phyloP scores from a whole-genome alignment of 805 yeast species.

The Zygosaccharomyces rouxii region DNA sequence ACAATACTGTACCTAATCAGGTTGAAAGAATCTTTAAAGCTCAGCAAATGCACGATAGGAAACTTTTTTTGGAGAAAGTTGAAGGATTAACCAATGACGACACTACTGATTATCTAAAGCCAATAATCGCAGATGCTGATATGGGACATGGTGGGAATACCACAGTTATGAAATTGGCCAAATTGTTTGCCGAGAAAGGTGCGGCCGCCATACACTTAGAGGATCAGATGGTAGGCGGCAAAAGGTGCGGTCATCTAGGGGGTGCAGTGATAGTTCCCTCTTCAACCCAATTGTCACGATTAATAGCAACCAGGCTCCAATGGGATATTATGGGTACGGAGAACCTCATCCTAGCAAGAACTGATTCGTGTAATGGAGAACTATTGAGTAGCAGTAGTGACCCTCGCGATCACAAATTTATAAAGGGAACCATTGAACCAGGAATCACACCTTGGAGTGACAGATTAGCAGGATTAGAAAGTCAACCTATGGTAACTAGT shows the following conservation, averaged over 20 bases:
- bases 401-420: constrained; percentile 52
- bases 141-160: constrained; percentile 64
- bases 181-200: constrained; percentile 61
- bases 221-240: constrained; percentile 62
- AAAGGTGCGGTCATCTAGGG: constrained; percentile 59
- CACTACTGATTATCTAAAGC: constrained; percentile 49
- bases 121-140: constrained; percentile 64
- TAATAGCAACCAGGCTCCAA: constrained; percentile 55
- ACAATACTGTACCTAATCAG: constrained; percentile 65
- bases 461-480: constrained; percentile 41
- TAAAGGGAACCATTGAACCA: constrained; percentile 42
- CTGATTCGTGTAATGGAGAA: constrained; percentile 54
- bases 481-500: constrained; percentile 38
- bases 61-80: constrained; percentile 39
- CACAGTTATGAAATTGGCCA: constrained; percentile 61
- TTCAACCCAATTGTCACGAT: constrained; percentile 49
- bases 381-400: constrained; percentile 50
- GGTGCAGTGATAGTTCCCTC: constrained; percentile 62
- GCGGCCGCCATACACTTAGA: constrained; percentile 65
- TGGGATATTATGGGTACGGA: constrained; percentile 62
- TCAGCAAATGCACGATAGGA: constrained; percentile 53
- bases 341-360: constrained; percentile 55
- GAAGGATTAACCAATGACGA: constrained; percentile 19
- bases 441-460: constrained; percentile 43
- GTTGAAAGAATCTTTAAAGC: constrained; percentile 57